Base-by-base conservation (phyloP, 2,329 filamentous ascomycete species). In the Raffaelea arxii region DNA sequence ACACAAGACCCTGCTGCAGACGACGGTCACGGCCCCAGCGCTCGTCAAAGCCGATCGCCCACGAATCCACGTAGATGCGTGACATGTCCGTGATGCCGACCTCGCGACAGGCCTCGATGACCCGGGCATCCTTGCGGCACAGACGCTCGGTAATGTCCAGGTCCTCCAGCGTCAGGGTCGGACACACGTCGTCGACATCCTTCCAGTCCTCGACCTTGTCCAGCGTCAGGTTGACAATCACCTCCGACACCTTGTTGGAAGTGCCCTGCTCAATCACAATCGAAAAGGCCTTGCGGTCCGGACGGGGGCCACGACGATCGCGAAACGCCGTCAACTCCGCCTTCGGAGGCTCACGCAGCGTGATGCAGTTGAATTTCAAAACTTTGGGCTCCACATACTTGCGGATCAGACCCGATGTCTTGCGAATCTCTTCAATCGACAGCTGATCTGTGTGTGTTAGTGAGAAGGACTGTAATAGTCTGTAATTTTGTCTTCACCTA, bases 11-110 rank as follows among this genome's bases (percentile, higher is more conserved):
- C 66, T 96, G 90, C 65, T 96, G 90, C 5, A 95, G 77, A 46
- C 90, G 81, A 41, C 88, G 73, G 36, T 72, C 72, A 60, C 69
- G 91, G 50, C 89, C 89, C 58, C 90, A 92, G 41, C 90, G 82
- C 66, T 94, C 87, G 56, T 96, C 90, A 59, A 88, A 94, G 43
- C 90, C 90, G 63, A 96, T 94, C 1, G 90, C 95, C 90, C 90
- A 96, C 11, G 87, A 87, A 61, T 96, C 90, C 63, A 89, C 94
- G 68, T 92, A 95, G 41, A 96, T 86, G 65, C 94, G 95, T 70
- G 90, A 69, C 90, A 96, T 95, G 52, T 94, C 86, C 54, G 84
- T 75, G 47, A 75, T 75, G 12, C 86, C 78, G 49, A 96, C 86
- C 1, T 89, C 90, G 48, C 87, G 77, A 59, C 90, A 96, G 62